Evolutionary conservation across 495 filamentous ascomycete genomes (phyloP), one percentile per base, ranked within the genome.

Genomic region (Aspergillus cavernicola): DNA sequence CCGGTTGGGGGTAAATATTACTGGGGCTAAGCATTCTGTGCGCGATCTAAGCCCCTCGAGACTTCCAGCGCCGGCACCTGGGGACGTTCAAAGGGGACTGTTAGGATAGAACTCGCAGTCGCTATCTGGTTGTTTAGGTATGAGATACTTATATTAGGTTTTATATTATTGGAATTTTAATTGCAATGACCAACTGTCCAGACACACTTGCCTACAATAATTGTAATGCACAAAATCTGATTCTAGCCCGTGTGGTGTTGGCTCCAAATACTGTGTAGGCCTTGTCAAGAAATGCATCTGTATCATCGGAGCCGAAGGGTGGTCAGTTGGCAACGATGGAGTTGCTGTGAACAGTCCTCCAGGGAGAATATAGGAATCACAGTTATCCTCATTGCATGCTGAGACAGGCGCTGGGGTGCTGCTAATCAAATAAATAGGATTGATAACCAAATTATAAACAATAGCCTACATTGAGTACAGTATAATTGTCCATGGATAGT

Each of bases 21-120:
- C 29, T 1, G 32, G 3, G 41, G 50, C 55, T 13, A 42, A 49
- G 26, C 9, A 40, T 6, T 33, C 42, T 28, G 50, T 47, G 20
- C 47, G 47, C 23, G 43, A 53, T 43, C 13, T 53, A n/a, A 46
- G 35, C 36, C 53, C 38, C 23, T 44, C 43, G 13, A n/a, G 38
- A 31, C 42, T 58, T 35, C 50, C 55, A 24, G 19, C 23, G 10
- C 55, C 55, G 26, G 43, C 43, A 19, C 33, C 42, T 37, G 55
- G 55, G 29, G 48, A 52, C 15, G 55, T 32, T 33, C 55, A 58
- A n/a, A 39, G 41, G 36, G 50, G 48, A 18, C 24, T 58, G 22
- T 42, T 58, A 19, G 52, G 43, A 23, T 55, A 55, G 39, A 31
- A 31, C 28, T 31, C 11, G 28, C 28, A 31, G 28, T 11, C 28